Evolutionary conservation across 2,329 filamentous ascomycete species (phyloP).

Genomic region (Claviceps pazoutovae): DNA sequence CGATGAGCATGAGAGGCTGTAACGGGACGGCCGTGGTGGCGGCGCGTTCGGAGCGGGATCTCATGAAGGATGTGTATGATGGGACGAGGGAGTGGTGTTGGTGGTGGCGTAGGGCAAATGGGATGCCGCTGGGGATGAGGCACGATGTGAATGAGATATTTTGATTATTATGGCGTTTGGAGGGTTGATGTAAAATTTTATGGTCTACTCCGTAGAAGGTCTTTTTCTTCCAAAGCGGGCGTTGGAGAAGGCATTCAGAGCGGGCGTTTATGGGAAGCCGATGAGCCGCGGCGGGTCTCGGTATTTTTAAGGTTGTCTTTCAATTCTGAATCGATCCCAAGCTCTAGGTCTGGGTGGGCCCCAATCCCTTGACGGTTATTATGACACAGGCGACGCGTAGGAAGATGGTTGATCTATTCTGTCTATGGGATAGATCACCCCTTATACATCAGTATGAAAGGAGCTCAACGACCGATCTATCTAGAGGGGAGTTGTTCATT

Average conservation of each 20-base stretch:
- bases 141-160: background rate
- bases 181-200: background rate
- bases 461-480: no score
- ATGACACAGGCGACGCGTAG: no score
- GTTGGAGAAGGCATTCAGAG: no score
- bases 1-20: slow-evolving; percentile 18
- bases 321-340: no score
- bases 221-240: no score
- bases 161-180: slow-evolving; percentile 1
- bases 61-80: slow-evolving; percentile 19
- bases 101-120: slow-evolving; percentile 16
- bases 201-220: no score
- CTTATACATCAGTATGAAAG: no score
- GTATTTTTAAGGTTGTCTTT: no score
- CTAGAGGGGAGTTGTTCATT: no score
- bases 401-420: no score
- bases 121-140: background rate
- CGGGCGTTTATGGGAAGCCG: background rate
- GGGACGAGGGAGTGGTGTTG: slow-evolving; percentile 20
- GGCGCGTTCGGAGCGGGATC: slow-evolving; percentile 16
- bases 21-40: slow-evolving; percentile 21
- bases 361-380: background rate
- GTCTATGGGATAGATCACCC: no score
- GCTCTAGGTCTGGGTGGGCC: background rate
- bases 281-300: no score